Evolutionary conservation across 352 stramenopile genomes (phyloP), one percentile per base, ranked within the genome.

Genomic region (Globisporangium viniferum): DNA sequence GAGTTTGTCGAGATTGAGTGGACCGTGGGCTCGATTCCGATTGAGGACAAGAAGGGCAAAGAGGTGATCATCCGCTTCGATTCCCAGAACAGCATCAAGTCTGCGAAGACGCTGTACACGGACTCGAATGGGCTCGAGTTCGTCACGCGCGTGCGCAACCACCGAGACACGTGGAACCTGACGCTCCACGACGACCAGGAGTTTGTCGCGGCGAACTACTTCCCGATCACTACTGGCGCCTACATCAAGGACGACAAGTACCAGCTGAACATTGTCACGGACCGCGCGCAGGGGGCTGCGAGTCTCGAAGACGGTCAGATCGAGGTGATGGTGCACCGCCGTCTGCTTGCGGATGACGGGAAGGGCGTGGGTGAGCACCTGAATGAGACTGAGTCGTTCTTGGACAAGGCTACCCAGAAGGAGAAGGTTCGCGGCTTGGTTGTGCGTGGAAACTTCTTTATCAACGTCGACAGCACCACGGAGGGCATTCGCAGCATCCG

Each of bases 241-340:
- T 99, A 96, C 68, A 81, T 99, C 66, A 90, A 98, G 74, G 92
- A 98, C 67, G 68, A 82, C 18, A 81, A 87, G 31, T 59, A 72
- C 15, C 84, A 97, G 65, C 74, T 99, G 20, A 92, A 88, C 33
- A 68, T 99, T 22, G 74, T 98, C 39, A 97, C 89, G 5, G 97
- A 99, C 71, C 85, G 95, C 10, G 93, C 95, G 0, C 95, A 99
- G 73, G 97, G 96, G 48, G 89, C 80, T 46, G 84, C 89, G 31
- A 99, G 94, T 67, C 74, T 99, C 12, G 70, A 77, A 49, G 87
- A 98, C 73, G 88, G 88, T 10, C 80, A 95, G 36, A 46, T 99
- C n/a, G 97, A 99, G 78, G 71, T 99, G n/a, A 99, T 99, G 97
- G 91, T 99, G 39, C 97, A 99, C 64, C 92, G 98, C 36, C 89